Base-by-base conservation (phyloP, 2,329 filamentous ascomycete genomes). In the Fusarium sp. region DNA sequence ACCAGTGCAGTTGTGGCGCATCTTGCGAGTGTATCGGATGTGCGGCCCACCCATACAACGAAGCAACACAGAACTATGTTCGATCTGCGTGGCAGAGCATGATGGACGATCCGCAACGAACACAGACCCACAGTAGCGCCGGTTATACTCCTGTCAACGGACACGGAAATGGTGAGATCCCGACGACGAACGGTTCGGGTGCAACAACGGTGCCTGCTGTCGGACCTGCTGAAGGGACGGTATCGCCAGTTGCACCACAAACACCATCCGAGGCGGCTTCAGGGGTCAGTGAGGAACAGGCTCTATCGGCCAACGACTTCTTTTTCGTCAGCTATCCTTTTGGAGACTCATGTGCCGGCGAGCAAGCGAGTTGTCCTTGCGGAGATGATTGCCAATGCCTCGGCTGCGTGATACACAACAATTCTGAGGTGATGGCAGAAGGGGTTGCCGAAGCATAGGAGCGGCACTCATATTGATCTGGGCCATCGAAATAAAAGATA, bases 1-100 rank as follows among this genome's bases (percentile, higher is more conserved):
- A 84, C 54, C 84, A 81, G 64, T 94, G 92, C 76, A 85, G 85
- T 57, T 94, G 92, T 77, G 92, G 92, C 22, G 89, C 92, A 64
- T 84, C 84, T 31, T 94, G 92, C 74, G 87, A 91, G 74, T 94
- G 92, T 78, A 84, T 93, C 39, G 92, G 91, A 13, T 94, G 92
- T 78, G 86, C 90, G 6, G 89, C 89, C 3, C 92, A 93, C 79
- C 91, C 92, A 14, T 92, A 91, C 77, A 93, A 93, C 74, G 86
- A 89, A 9, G 89, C 91, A 24, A 93, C 89, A 60, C 87, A 85
- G 70, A 85, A 84, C 59, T 86, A 86, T 67, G 85, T 91, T 4
- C 84, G 86, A 61, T 88, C 87, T 8, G 87, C 87, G 1, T 86
- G 82, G 81, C 81, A 82, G 56, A 83, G 77, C 62, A 85, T 85